phyloP scores from a whole-genome alignment of 768 basidiomycete genomes.

The Pisolithus albus region DNA sequence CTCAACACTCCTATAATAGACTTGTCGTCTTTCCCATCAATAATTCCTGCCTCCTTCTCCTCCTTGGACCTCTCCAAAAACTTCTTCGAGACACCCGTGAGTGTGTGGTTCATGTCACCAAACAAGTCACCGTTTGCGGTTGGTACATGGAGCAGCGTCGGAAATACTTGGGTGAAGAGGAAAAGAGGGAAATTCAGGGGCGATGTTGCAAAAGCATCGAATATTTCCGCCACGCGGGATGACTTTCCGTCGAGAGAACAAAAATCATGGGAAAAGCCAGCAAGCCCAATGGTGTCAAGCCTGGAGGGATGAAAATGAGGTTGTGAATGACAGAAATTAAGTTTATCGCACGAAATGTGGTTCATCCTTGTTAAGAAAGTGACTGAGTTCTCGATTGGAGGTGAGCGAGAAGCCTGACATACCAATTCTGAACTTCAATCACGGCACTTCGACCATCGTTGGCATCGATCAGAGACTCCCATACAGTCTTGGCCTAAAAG shows the following conservation, averaged over 20 bases:
- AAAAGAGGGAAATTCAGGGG: background rate
- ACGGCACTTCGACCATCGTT: background rate
- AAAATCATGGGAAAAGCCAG: constrained; percentile 27
- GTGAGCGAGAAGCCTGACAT: background rate
- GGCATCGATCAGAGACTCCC: constrained; percentile 16
- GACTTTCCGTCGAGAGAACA: constrained; percentile 27
- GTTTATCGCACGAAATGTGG: constrained; percentile 2
- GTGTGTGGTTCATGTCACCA: background rate
- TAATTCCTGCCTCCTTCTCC: constrained; percentile 18
- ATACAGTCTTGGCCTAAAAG: constrained; percentile 15
- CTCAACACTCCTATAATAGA: background rate
- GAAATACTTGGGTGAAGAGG: constrained; percentile 13
- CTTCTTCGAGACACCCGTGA: background rate
- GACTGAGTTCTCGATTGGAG: background rate
- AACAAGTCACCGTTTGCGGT: background rate
- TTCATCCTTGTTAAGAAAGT: constrained; percentile 2
- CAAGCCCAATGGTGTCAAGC: constrained; percentile 30
- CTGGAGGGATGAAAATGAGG: constrained; percentile 4
- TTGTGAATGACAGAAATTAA: background rate
- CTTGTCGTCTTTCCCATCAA: constrained; percentile 6
- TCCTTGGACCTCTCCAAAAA: constrained; percentile 27
- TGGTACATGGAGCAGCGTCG: constrained; percentile 1
- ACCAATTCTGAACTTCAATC: constrained; percentile 10
- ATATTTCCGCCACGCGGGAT: constrained; percentile 19
- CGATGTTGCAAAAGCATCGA: constrained; percentile 1